Base-by-base conservation (phyloP, 1,284 basidiomycete species). In the Pholiota adiposa region DNA sequence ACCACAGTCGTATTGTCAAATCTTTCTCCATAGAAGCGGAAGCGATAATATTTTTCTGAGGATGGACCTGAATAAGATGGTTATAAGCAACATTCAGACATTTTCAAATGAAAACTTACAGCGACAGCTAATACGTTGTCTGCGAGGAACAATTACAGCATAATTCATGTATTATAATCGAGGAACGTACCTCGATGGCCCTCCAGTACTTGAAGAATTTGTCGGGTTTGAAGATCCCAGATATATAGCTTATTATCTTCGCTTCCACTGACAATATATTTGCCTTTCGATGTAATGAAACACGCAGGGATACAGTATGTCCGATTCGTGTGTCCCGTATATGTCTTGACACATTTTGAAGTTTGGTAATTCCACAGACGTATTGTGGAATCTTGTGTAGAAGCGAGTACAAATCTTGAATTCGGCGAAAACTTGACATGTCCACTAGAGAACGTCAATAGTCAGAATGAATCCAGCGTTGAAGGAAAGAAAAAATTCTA, bases 281-380 rank as follows among this genome's bases (percentile, higher is more conserved):
- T 83, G 51, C 78, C 83, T 12, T 79, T 78, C 3, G 79, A 78
- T 8, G 81, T 81, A 8, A 78, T 79, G 61, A 93, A 91, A 66
- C 83, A 86, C 3, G 87, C 79, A 59, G 83, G 81, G 27, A 90
- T 76, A 72, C 90, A 91, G 66, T 88, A 94, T 34, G 92, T 94
- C 38, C 87, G 82, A 72, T 96, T 96, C 4, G 77, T 79, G 70
- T 97, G 94, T 0, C 92, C 93, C 0, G 82, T 85, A 70, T 96
- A 96, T 2, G 96, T 97, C 77, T 98, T 98, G 49, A 98, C 87
- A 63, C 95, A 94, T 63, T 92, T 90, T 11, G 92, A 92, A n/a
- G 88, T 90, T 63, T 94, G 92, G 65, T 93, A 93, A 72, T 97
- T 93, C 96, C 97, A 98, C 21, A 99, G 79, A 1, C 97, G 85